Base-by-base conservation (phyloP, 768 basidiomycete species). In the Suillus plorans region DNA sequence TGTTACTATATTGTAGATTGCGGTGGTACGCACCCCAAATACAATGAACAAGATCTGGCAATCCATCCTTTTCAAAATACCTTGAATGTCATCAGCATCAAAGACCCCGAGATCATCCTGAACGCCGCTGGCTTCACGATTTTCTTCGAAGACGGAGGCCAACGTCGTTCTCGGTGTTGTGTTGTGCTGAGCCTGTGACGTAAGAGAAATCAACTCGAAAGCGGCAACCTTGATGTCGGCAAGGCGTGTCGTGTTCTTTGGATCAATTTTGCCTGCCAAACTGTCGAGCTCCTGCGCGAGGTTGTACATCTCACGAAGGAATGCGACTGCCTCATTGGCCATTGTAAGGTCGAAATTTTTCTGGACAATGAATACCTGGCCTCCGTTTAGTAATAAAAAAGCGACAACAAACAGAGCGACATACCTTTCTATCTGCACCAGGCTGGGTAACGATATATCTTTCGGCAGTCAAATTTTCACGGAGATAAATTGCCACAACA, bases 251-350 rank as follows among this genome's bases (percentile, higher is more conserved):
- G 34, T 14, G 49, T 60, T 67, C 5, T 9, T 5, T 9, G 5
- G 16, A 49, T 67, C 68, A 22, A 69, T 31, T 16, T 64, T 47
- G 8, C 39, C n/a, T 2, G 56, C 44, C 4, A 61, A 34, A 22
- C 12, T 4, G 10, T 55, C 25, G 4, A 69, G n/a, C 25, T 45
- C 13, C 16, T 50, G 50, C 2, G 41, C 50, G 5, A 69, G 57
- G 59, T 69, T 69, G 39, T 62, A 69, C 68, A 69, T 66, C 49
- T 66, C 68, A 1, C 59, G 37, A 25, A 69, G 50, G 25, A 69
- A 66, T 37, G 66, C 36, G 1, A 50, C 42, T 31, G 37, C 39
- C 7, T 53, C 22, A 0, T 49, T 20, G 5, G 12, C 16, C 0
- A 4, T n/a, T 9, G 12, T 52, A 31, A 69, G 61, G 10, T 50